Conservation (phyloP, 768 basidiomycete species). For the Paxillus rubicundulus region DNA sequence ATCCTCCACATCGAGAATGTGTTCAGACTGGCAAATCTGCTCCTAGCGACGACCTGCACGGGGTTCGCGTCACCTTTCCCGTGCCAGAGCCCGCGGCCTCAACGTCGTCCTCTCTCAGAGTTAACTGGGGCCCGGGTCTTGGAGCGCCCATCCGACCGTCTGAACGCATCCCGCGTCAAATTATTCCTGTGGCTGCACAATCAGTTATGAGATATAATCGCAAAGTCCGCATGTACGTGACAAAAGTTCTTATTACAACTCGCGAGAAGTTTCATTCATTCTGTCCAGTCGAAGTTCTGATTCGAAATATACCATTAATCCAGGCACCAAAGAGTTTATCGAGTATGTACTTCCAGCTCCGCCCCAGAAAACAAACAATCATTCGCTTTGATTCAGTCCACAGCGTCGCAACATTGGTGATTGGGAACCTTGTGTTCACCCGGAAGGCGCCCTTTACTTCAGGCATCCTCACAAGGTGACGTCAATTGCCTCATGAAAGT, state of each 20-base stretch:
- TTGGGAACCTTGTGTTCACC: conserved; percentile 47
- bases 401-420: conserved; percentile 13
- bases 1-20: neutral
- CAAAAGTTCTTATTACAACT: neutral
- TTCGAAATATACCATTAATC: neutral
- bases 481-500: neutral
- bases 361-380: neutral
- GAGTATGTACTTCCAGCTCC: neutral
- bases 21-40: neutral
- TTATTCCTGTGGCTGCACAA: neutral
- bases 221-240: conserved; percentile 3
- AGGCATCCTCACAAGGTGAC: conserved; percentile 40
- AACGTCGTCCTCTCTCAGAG: neutral
- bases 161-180: neutral
- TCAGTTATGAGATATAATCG: conserved; percentile 3
- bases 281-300: neutral
- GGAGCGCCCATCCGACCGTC: neutral
- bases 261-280: neutral
- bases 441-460: conserved; percentile 57
- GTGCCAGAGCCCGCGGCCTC: neutral
- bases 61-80: neutral
- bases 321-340: conserved; percentile 1
- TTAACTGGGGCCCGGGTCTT: neutral
- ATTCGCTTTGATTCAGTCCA: neutral
- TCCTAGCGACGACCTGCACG: neutral